These are phyloP conservation scores for Nitzschia sp. DNA, from an alignment of 108 stramenopile genomes.

Conservation along the genomic window DNA sequence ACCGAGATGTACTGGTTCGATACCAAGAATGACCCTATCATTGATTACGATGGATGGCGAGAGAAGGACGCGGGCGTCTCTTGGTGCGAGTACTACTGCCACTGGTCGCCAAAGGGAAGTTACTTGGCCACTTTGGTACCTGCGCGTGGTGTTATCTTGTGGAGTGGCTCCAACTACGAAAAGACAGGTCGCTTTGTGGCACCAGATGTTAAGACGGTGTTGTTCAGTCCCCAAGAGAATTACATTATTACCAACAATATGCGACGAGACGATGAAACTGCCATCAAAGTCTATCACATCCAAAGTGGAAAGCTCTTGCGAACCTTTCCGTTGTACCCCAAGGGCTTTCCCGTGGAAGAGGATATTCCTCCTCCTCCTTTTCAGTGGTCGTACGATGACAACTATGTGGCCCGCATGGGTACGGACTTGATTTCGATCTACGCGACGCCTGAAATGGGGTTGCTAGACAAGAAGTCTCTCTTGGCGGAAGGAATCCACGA, in stretches of 20 bases:
- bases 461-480: slow-evolving; percentile 90
- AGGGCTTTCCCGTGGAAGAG: slow-evolving; percentile 40
- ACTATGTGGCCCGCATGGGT: slow-evolving; percentile 94
- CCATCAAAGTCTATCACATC: slow-evolving; percentile 91
- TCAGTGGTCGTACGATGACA: slow-evolving; percentile 94
- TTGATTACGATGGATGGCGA: slow-evolving; percentile 94
- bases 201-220: slow-evolving; percentile 78
- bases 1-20: slow-evolving; percentile 92
- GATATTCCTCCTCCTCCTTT: slow-evolving; percentile 69
- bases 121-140: slow-evolving; percentile 94
- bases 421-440: slow-evolving; percentile 89
- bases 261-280: slow-evolving; percentile 63
- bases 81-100: slow-evolving; percentile 95
- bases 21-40: slow-evolving; percentile 72
- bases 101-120: slow-evolving; percentile 93
- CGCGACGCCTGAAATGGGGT: slow-evolving; percentile 86
- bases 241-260: slow-evolving; percentile 92
- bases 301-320: slow-evolving; percentile 81
- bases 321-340: slow-evolving; percentile 80
- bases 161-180: slow-evolving; percentile 91
- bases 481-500: slow-evolving; percentile 89
- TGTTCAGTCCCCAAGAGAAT: slow-evolving; percentile 85
- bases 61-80: slow-evolving; percentile 92
- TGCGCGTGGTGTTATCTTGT: slow-evolving; percentile 90
- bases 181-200: slow-evolving; percentile 90